Base-by-base conservation (phyloP, 495 filamentous ascomycete genomes). In the Aspergillus sclerotiicarbonarius region DNA sequence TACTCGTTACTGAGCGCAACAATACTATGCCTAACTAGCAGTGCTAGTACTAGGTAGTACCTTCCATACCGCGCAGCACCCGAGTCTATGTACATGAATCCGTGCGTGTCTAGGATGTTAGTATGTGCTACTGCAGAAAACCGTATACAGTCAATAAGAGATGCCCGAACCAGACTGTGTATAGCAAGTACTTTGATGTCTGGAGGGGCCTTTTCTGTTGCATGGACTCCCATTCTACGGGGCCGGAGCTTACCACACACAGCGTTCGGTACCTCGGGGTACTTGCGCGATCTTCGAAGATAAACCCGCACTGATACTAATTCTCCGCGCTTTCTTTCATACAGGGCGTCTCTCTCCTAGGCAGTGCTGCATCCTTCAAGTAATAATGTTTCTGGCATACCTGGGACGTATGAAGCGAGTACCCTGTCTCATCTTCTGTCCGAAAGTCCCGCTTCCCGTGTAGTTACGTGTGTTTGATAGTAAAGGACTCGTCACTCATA, bases 261-360 rank as follows among this genome's bases (percentile, higher is more conserved):
- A 12, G 37, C 13, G 46, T 32, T 31, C 25, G n/a, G 47, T 50
- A 50, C 47, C 25, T 50, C 47, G 47, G 47, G 30, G 25, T 49
- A 25, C 47, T 50, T 29, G 47, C 8, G 29, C 47, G 47, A 50
- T 32, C 47, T 50, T 31, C 18, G 25, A 50, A 31, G n/a, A 16
- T 32, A 50, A 29, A 50, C 31, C 47, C 47, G 47, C 47, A 25
- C 31, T 31, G 47, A 50, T 50, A n/a, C n/a, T n/a, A 50, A 50
- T 32, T 50, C 47, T 50, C 47, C 47, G 47, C 47, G 47, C n/a
- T 32, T 31, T 32, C 47, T 31, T 50, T 29, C 25, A 41, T 41
- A 41, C 37, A 41, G 37, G 37, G 37, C 37, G 37, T n/a, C 37
- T n/a, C 35, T 37, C 9, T n/a, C 37, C n/a, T 12, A 41, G 37